Base-by-base conservation (phyloP, 108 stramenopile species). In the Conticribra guillardii region DNA sequence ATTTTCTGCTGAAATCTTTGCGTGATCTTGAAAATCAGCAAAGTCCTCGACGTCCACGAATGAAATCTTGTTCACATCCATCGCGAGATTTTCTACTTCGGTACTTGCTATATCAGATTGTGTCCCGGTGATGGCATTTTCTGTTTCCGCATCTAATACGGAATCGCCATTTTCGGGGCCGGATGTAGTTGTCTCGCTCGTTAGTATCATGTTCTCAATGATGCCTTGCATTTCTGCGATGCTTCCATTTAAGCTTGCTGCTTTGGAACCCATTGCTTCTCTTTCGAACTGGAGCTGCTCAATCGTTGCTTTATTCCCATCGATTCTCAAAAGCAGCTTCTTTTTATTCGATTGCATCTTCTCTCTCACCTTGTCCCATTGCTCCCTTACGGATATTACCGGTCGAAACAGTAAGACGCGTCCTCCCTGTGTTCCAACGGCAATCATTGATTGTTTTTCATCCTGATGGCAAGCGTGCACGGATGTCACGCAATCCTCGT, bases 401-500 rank as follows among this genome's bases (percentile, higher is more conserved):
- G 65, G 32, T 32, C 52, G 52, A 22, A 80, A 80, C 17, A 80
- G 14, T 22, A 80, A 11, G 24, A 80, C 45, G 14, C 79, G 65
- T 2, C 71, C 71, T 0, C 67, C 37, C 16, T 73, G 71, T 17
- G 79, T 80, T 4, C 79, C 79, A 28, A 80, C 61, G 53, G 50
- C 66, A 54, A 80, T 61, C 46, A 50, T 30, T 17, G 45, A 49
- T 1, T 37, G 19, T 16, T 32, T 33, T 3, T 34, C 34, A 4
- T 47, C 18, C 15, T 21, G 24, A 26, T 57, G 33, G 28, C 44
- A 66, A 17, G 45, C 60, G 57, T 73, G 71, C 8, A 80, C 79
- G 21, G 79, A 41, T 15, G 79, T 80, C 15, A 73, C 71, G 45
- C 61, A 73, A 47, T 80, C 79, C 47, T 73, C 79, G 31, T 31